phyloP scores from a whole-genome alignment of 2,329 filamentous ascomycete genomes.

The Trichoderma koningii region DNA sequence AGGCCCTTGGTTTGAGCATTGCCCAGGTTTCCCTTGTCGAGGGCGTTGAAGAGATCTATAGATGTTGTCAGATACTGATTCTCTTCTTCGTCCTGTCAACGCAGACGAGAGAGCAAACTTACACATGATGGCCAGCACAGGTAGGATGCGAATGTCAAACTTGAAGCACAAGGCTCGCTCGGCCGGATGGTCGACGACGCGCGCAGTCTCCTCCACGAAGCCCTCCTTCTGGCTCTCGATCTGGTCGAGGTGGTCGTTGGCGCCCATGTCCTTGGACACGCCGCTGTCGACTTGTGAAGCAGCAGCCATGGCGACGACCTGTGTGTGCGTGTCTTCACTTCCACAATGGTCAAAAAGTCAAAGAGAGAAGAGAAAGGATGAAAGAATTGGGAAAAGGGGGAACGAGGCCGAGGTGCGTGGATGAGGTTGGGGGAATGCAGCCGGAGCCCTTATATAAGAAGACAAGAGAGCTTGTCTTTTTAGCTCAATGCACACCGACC shows the following conservation, averaged over 20 bases:
- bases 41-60: slow-evolving; percentile 50
- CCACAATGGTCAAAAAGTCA: not conserved
- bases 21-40: slow-evolving; percentile 48
- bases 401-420: not conserved
- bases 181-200: slow-evolving; percentile 45
- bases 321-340: not conserved
- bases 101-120: slow-evolving; percentile 25
- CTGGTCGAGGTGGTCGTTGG: slow-evolving; percentile 27
- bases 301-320: slow-evolving; percentile 18
- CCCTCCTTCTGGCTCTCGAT: slow-evolving; percentile 27
- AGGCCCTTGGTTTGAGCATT: slow-evolving; percentile 60
- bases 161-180: slow-evolving; percentile 56
- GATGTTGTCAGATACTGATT: too few relatives aligned
- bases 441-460: slow-evolving; percentile 19
- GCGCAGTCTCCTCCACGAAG: slow-evolving; percentile 33
- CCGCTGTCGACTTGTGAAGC: slow-evolving; percentile 19
- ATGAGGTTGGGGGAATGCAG: slow-evolving; percentile 1
- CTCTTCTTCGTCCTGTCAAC: too few relatives aligned
- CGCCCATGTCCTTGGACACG: slow-evolving; percentile 20
- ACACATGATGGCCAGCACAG: slow-evolving; percentile 58
- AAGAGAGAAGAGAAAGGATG: not conserved
- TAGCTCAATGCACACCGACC: slow-evolving; percentile 19
- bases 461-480: not conserved
- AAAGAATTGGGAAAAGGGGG: not conserved
- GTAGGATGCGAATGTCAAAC: slow-evolving; percentile 56